Base-by-base conservation (phyloP, 306 rosid genomes). In the Prunus dulcis region DNA sequence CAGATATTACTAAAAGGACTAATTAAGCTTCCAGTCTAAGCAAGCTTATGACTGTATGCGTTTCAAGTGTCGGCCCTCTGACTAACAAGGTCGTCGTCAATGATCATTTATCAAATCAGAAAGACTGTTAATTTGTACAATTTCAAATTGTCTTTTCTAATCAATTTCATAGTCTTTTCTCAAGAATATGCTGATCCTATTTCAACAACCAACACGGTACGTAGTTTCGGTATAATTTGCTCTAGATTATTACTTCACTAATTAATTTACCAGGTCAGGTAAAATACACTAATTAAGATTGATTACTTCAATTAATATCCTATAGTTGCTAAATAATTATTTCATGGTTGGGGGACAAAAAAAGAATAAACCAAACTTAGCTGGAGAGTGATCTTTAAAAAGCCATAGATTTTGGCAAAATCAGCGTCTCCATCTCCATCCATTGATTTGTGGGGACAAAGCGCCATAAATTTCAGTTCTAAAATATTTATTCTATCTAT, bases 381-480 rank as follows among this genome's bases (percentile, higher is more conserved):
- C 19, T 28, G 45, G 67, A 60, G 28, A 27, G 23, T 63, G 6
- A 41, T 71, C 45, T 25, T 38, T n/a, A 28, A 27, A 73, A 68
- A 69, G 83, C 83, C 83, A 74, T 58, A 32, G 72, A 80, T 74
- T 69, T 74, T 60, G 83, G 76, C 76, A 74, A 52, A 75, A 74
- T 75, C 50, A 75, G 65, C 61, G 80, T 41, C 34, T 32, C 20
- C 58, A 49, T 49, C 19, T 52, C 2, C 58, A 52, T 63, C 14
- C 8, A 34, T 64, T 43, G 3, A 47, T 28, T n/a, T 47, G 52
- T 74, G 27, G 78, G 78, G 69, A 61, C 61, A 61, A 43, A 46
- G 78, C 8, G 57, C 10, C 56, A 43, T 73, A 57, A 10, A 56
- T 14, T 53, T 56, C 32, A 20, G 65, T 71, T 8, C 28, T 51